A percentile compares a stretch with the other conserved stretches of the same genome.
These are phyloP conservation scores for Fraxinus americana DNA, from an alignment of 257 asterid genomes.

Conservation along the genomic window DNA sequence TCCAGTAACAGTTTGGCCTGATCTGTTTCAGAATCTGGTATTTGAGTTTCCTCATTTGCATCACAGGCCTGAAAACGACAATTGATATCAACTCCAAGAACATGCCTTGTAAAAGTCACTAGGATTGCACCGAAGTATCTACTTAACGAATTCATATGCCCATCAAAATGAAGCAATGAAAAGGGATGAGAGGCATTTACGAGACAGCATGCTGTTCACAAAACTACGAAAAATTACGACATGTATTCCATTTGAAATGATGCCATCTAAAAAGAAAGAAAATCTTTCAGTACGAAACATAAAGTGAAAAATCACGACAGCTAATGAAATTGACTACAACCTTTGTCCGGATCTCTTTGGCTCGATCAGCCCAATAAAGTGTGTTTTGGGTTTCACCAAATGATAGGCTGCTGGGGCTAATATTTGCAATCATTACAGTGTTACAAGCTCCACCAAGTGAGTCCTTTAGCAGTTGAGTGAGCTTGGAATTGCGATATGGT, in stretches of 20 bases:
- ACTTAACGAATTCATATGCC: neutral
- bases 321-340: conserved; percentile 19
- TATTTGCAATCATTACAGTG: conserved; percentile 71
- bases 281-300: neutral
- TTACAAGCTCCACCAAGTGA: conserved; percentile 67
- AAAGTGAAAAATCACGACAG: neutral
- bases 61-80: conserved; percentile 41
- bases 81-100: neutral
- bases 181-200: neutral
- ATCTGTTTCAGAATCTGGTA: conserved; percentile 54
- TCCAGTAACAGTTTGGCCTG: conserved; percentile 61
- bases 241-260: neutral
- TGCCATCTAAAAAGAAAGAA: neutral
- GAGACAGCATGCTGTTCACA: neutral
- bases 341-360: conserved; percentile 67
- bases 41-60: conserved; percentile 52
- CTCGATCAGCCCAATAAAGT: conserved; percentile 78
- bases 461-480: conserved; percentile 70
- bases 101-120: neutral
- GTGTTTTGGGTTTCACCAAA: conserved; percentile 69
- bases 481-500: conserved; percentile 70
- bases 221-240: too few relatives aligned
- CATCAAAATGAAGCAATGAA: neutral
- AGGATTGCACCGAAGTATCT: neutral
- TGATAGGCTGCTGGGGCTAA: conserved; percentile 59